Evolutionary conservation across 2,329 filamentous ascomycete species (phyloP).

Genomic region (Incumbomyces lentus): DNA sequence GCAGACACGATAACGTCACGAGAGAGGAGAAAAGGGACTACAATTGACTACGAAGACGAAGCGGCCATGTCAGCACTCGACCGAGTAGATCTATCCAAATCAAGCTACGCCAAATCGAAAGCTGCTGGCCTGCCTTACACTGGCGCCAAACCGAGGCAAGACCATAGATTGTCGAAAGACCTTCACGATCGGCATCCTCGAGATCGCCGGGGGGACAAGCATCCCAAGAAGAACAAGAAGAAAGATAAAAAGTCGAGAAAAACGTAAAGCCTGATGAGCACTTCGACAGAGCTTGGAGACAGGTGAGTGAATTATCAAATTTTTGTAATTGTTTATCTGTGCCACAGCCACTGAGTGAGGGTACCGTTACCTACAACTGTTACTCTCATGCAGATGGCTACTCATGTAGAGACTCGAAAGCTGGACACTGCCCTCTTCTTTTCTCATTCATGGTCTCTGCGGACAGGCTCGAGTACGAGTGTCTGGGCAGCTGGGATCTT

Average conservation of each 20-base stretch:
- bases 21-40: not conserved
- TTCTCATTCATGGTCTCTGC: no score
- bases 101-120: constrained; percentile 6
- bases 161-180: not conserved
- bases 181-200: not conserved
- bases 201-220: not conserved
- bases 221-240: constrained; percentile 1
- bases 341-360: no score
- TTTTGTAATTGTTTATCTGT: no score
- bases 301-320: not conserved
- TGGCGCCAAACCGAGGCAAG: not conserved
- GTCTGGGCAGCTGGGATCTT: no score
- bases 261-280: not conserved
- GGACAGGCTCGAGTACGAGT: no score
- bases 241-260: not conserved
- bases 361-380: no score
- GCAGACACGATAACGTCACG: not conserved
- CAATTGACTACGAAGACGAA: constrained; percentile 2
- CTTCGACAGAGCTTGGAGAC: not conserved
- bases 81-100: constrained; percentile 2
- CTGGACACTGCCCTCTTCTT: no score
- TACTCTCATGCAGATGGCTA: no score
- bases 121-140: not conserved
- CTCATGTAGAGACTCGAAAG: no score
- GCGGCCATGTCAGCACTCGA: constrained; percentile 4